Evolutionary conservation across 179 eudicot genomes (phyloP).

Genomic region (Amaranthus tricolor): DNA sequence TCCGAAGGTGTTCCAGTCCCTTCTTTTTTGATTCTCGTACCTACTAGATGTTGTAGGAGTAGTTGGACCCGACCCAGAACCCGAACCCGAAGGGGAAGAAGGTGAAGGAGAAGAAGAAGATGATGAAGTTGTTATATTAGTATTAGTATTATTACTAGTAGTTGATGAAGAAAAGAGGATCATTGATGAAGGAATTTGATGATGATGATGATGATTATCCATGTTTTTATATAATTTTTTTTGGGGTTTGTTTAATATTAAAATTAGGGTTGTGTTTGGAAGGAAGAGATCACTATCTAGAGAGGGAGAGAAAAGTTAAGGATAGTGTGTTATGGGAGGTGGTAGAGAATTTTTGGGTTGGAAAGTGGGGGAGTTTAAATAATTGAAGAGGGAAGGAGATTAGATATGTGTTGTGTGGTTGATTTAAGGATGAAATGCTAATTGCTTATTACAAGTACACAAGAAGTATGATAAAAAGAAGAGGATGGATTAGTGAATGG

Average conservation of each 20-base stretch:
- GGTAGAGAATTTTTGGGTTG: neutral
- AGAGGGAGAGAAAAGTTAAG: neutral
- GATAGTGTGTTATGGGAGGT: neutral
- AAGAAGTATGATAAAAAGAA: neutral
- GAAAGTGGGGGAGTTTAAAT: neutral
- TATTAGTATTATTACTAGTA: neutral
- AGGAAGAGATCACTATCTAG: too few species aligned
- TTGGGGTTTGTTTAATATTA: neutral
- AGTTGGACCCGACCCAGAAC: too few species aligned
- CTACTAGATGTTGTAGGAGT: neutral
- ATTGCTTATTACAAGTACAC: too few species aligned
- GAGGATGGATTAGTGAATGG: neutral
- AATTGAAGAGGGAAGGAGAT: neutral
- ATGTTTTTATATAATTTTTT: neutral
- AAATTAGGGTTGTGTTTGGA: conserved; percentile 10
- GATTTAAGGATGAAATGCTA: neutral
- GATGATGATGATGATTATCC: neutral
- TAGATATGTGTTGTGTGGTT: neutral
- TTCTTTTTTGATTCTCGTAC: conserved; percentile 77
- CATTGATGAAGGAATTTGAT: neutral
- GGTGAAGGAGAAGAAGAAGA: neutral
- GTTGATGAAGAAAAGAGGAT: neutral
- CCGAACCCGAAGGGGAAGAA: neutral
- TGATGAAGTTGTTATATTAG: neutral
- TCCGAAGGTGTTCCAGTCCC: conserved; percentile 87